phyloP scores from a whole-genome alignment of 2,329 filamentous ascomycete species.

The Penicillium sp. region DNA sequence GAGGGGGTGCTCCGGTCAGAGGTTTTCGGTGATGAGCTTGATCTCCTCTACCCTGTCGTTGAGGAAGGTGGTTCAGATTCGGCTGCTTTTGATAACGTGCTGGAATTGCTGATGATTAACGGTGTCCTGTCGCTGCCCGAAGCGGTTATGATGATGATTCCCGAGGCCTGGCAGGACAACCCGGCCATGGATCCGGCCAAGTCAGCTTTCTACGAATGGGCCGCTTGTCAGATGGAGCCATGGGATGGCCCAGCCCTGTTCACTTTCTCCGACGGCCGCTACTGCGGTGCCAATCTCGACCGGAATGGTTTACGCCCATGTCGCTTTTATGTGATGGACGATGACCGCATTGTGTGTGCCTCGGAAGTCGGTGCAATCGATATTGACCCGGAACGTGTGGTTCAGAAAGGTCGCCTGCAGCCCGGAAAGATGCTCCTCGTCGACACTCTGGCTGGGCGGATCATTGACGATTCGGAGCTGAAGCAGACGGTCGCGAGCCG shows the following conservation, averaged over 20 bases:
- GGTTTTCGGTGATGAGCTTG: conserved; percentile 86
- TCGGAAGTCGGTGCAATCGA: conserved; percentile 92
- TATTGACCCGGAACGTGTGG: conserved; percentile 80
- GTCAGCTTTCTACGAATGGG: conserved; percentile 97
- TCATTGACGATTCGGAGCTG: conserved; percentile 89
- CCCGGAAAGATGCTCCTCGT: conserved; percentile 95
- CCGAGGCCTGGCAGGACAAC: conserved; percentile 96
- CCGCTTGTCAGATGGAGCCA: conserved; percentile 96
- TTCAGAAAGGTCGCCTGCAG: conserved; percentile 89
- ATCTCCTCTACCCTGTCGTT: conserved; percentile 85
- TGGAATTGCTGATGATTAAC: conserved; percentile 90
- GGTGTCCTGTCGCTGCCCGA: conserved; percentile 91
- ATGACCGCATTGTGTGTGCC: conserved; percentile 94
- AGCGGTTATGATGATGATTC: conserved; percentile 97
- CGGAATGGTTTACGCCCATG: conserved; percentile 92
- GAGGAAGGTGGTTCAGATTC: conserved; percentile 96
- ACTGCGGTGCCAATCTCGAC: conserved; percentile 94
- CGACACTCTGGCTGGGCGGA: conserved; percentile 81
- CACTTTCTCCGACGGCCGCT: conserved; percentile 92
- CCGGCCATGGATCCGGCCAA: conserved; percentile 87
- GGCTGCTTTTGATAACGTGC: conserved; percentile 92
- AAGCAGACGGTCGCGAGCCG: conserved; percentile 83
- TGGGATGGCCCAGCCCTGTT: conserved; percentile 97
- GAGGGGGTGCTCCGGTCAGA: conserved; percentile 93
- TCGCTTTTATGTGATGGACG: conserved; percentile 93